Evolutionary conservation across 1,284 basidiomycete genomes (phyloP).

Genomic region (Laetiporus sulphureus): DNA sequence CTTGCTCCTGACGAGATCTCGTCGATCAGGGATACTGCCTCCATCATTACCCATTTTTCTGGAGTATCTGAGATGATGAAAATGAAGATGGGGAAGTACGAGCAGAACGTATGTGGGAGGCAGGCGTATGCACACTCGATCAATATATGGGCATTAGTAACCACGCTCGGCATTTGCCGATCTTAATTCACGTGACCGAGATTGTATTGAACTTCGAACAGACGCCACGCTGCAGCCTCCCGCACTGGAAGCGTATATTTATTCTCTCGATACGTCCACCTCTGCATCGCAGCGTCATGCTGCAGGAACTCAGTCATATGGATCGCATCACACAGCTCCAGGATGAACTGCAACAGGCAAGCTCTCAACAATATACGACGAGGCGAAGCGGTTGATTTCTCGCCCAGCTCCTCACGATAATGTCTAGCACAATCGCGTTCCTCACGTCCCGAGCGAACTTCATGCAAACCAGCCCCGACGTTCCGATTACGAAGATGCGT

Average conservation of each 20-base stretch:
- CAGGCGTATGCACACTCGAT: too few species aligned
- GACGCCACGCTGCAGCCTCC: too few species aligned
- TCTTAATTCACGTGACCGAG: too few species aligned
- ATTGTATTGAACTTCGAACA: too few species aligned
- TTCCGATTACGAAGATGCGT: constrained; percentile 71
- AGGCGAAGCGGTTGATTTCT: background rate
- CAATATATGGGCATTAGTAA: too few species aligned
- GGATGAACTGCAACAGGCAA: constrained; percentile 78
- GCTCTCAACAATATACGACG: constrained; percentile 8
- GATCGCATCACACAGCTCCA: constrained; percentile 85
- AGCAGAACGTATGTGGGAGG: too few species aligned
- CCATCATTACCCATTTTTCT: constrained; percentile 82
- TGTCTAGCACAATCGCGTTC: constrained; percentile 72
- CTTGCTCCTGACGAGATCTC: constrained; percentile 71
- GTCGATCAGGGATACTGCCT: constrained; percentile 79
- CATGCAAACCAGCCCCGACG: constrained; percentile 60
- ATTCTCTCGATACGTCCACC: too few species aligned
- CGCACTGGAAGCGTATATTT: too few species aligned
- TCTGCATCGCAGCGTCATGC: constrained; percentile 52
- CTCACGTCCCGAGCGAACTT: constrained; percentile 69
- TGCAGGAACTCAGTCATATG: constrained; percentile 83
- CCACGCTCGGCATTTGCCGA: too few species aligned
- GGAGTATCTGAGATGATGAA: too few species aligned
- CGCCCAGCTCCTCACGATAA: constrained; percentile 63
- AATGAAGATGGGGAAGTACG: too few species aligned